Conservation (phyloP, 2,329 filamentous ascomycete species). For the Microthyrium microscopicum region DNA sequence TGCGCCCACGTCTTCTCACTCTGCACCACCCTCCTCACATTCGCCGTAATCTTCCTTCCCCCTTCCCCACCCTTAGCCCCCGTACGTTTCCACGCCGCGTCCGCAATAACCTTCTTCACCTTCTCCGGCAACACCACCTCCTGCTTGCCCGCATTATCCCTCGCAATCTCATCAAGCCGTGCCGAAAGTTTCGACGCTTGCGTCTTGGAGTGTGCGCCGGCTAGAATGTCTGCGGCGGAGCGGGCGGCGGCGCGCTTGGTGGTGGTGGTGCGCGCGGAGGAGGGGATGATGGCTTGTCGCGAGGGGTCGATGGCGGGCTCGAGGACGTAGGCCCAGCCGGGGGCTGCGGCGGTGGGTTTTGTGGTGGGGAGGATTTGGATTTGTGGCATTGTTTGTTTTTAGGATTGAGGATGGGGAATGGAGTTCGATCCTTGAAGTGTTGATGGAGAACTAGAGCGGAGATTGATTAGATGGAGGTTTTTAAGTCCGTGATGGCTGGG, state of each 20-base stretch:
- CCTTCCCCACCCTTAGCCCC: constrained; percentile 16
- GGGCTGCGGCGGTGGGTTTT: constrained; percentile 50
- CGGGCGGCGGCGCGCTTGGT: constrained; percentile 26
- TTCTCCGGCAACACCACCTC: constrained; percentile 48
- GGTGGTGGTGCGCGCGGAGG: constrained; percentile 23
- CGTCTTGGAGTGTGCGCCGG: too few species aligned
- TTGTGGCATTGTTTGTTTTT: constrained; percentile 37
- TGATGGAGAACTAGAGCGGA: too few species aligned
- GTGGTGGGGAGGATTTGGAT: constrained; percentile 66
- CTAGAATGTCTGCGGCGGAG: constrained; percentile 17
- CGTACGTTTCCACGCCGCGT: constrained; percentile 13
- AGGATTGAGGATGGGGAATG: too few species aligned
- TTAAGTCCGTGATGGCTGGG: too few species aligned
- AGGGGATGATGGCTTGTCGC: constrained; percentile 34
- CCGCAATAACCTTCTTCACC: constrained; percentile 23
- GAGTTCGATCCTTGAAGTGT: too few species aligned
- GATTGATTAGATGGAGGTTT: too few species aligned
- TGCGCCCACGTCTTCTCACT: constrained; percentile 74
- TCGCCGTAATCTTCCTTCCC: constrained; percentile 43
- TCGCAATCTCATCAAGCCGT: constrained; percentile 67
- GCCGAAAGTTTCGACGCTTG: too few species aligned
- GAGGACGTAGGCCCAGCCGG: constrained; percentile 85
- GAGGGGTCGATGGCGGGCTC: constrained; percentile 47
- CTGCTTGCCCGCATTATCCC: constrained; percentile 35
- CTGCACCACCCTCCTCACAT: constrained; percentile 59